A percentile compares a stretch with the other conserved stretches of the same genome.
Conservation (phyloP, 495 filamentous ascomycete species). For the Podospora didyma region DNA sequence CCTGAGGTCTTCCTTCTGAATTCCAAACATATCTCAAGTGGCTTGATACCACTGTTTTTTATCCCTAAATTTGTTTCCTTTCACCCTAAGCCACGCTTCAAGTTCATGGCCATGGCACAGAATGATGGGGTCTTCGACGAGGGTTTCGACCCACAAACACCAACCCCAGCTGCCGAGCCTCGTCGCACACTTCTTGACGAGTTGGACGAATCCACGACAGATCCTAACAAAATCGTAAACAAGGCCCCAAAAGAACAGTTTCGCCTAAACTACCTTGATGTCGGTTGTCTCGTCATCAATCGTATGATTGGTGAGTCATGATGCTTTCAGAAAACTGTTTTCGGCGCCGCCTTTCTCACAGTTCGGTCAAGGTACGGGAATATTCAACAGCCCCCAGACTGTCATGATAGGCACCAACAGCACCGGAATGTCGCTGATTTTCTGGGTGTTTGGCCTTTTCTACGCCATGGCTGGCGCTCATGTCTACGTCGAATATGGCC, state of each 20-base stretch:
- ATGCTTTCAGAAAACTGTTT: neutral
- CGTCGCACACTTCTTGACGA: neutral
- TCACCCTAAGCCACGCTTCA: neutral
- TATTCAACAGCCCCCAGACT: slow-evolving; percentile 31
- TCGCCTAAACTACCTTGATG: slow-evolving; percentile 17
- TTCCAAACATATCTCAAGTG: neutral
- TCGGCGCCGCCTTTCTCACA: neutral
- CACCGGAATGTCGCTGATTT: slow-evolving; percentile 32
- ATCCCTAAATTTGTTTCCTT: neutral
- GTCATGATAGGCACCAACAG: slow-evolving; percentile 33
- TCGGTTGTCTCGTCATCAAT: slow-evolving; percentile 24
- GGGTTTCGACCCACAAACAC: neutral
- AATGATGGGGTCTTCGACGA: neutral
- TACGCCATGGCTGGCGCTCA: slow-evolving; percentile 33
- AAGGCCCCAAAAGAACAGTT: slow-evolving; percentile 22
- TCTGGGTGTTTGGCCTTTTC: slow-evolving; percentile 36
- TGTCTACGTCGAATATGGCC: slow-evolving; percentile 39
- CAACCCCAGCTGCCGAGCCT: neutral
- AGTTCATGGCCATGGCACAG: neutral
- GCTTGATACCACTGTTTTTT: neutral
- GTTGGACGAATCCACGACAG: neutral
- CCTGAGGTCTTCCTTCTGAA: neutral
- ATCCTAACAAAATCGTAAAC: slow-evolving; percentile 19
- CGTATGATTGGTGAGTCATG: slow-evolving; percentile 24
- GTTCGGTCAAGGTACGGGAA: slow-evolving; percentile 22